Conservation (phyloP, 2,329 filamentous ascomycete genomes). For the Claviceps quebecensis region DNA sequence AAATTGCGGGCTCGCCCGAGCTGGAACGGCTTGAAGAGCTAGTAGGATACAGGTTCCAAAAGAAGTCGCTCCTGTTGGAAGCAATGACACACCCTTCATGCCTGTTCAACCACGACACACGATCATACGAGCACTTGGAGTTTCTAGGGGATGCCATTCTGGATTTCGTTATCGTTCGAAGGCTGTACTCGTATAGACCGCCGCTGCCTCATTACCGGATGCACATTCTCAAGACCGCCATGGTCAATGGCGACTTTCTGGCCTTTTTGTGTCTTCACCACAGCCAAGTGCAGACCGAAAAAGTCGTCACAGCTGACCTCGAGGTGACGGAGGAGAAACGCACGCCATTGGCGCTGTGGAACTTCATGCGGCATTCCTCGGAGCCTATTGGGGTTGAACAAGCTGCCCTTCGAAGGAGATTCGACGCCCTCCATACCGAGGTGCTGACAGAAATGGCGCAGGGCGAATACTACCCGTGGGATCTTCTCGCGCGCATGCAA, state of each 20-base stretch:
- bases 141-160: constrained; percentile 80
- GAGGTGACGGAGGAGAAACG: constrained; percentile 10
- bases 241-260: constrained; percentile 71
- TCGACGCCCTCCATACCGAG: constrained; percentile 30
- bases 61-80: constrained; percentile 57
- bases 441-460: constrained; percentile 37
- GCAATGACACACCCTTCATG: constrained; percentile 66
- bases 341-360: constrained; percentile 40
- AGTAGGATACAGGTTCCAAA: constrained; percentile 57
- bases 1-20: constrained; percentile 22
- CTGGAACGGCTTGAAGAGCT: constrained; percentile 45
- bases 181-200: constrained; percentile 35
- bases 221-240: constrained; percentile 59
- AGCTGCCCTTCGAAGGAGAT: constrained; percentile 27
- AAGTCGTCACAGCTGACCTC: constrained; percentile 8
- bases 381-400: constrained; percentile 33
- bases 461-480: constrained; percentile 60
- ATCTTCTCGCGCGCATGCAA: constrained; percentile 47
- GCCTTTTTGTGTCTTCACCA: constrained; percentile 55
- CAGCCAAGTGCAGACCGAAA: constrained; percentile 11
- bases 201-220: constrained; percentile 43
- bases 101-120: constrained; percentile 24
- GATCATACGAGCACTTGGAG: constrained; percentile 58
- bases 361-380: constrained; percentile 50
- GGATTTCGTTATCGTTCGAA: constrained; percentile 57